These are phyloP conservation scores for Colletotrichum tabaci DNA, from an alignment of 2,329 filamentous ascomycete genomes.

Conservation along the genomic window DNA sequence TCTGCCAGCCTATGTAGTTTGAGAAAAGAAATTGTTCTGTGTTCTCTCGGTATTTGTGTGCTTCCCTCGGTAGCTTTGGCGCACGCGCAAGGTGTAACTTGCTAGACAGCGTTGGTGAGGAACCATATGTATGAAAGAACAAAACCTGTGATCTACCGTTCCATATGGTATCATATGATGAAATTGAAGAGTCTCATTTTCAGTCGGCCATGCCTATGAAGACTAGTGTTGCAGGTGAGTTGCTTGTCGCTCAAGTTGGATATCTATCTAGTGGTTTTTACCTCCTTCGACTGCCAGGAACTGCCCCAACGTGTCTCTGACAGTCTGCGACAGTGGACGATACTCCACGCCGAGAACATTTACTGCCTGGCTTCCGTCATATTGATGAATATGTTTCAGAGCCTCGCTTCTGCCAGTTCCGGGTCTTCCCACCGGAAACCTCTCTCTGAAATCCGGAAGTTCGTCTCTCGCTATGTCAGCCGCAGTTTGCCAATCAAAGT, in stretches of 20 bases:
- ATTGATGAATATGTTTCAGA: background rate
- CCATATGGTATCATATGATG: too few relatives aligned
- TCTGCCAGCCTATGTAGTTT: too few relatives aligned
- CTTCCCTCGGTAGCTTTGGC: too few relatives aligned
- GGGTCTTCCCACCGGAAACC: background rate
- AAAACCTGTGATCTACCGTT: too few relatives aligned
- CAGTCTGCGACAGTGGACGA: constrained; percentile 50
- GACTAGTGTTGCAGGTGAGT: background rate
- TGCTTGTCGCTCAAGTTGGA: background rate
- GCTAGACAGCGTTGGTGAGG: too few relatives aligned
- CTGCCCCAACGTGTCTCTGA: constrained; percentile 51
- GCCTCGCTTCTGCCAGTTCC: background rate
- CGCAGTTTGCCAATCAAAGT: constrained; percentile 21
- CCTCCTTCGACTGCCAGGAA: constrained; percentile 48
- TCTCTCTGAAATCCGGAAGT: background rate
- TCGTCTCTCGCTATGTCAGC: background rate
- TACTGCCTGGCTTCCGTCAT: constrained; percentile 49
- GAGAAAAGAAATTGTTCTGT: too few relatives aligned
- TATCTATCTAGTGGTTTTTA: background rate
- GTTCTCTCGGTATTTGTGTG: too few relatives aligned
- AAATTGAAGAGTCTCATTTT: too few relatives aligned
- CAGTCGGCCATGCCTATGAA: too few relatives aligned
- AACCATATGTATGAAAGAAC: too few relatives aligned
- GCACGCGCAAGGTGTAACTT: too few relatives aligned
- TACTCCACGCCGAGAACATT: constrained; percentile 52